phyloP scores from a whole-genome alignment of 2,329 filamentous ascomycete genomes.

The Alternaria solani region DNA sequence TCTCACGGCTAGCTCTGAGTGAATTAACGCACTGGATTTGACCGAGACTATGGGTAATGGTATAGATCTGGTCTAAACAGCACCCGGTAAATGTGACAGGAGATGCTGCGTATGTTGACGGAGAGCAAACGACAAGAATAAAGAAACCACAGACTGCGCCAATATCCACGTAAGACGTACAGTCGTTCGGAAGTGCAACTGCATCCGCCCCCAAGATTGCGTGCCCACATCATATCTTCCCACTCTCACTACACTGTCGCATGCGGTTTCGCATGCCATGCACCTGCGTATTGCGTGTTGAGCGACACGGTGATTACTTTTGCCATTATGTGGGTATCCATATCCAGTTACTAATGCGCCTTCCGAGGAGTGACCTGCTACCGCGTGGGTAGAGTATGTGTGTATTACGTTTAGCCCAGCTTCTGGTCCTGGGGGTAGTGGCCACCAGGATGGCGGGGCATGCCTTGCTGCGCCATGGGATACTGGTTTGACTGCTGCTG shows the following conservation, averaged over 20 bases:
- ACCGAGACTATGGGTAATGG: slow-evolving; percentile 34
- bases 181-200: slow-evolving; percentile 42
- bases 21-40: slow-evolving; percentile 38
- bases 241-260: slow-evolving; percentile 30
- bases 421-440: slow-evolving; percentile 73
- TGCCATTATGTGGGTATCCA: slow-evolving; percentile 52
- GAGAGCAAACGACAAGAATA: slow-evolving; percentile 32
- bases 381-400: slow-evolving; percentile 32
- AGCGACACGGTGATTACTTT: slow-evolving; percentile 47
- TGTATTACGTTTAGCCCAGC: slow-evolving; percentile 47
- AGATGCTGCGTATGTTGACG: slow-evolving; percentile 41
- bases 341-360: slow-evolving; percentile 47
- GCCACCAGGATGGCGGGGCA: slow-evolving; percentile 68
- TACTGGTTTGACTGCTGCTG: slow-evolving; percentile 69
- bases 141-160: slow-evolving; percentile 44
- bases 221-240: slow-evolving; percentile 41
- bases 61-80: slow-evolving; percentile 42
- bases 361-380: slow-evolving; percentile 39
- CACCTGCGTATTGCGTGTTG: slow-evolving; percentile 30
- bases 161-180: slow-evolving; percentile 48
- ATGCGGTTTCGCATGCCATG: slow-evolving; percentile 32
- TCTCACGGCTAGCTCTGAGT: slow-evolving; percentile 13
- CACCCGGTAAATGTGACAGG: slow-evolving; percentile 42
- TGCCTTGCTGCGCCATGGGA: slow-evolving; percentile 78
- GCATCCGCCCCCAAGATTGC: slow-evolving; percentile 41